Base-by-base conservation (phyloP, 192 early-diverging fungal species). In the Powellomyces hirtus region DNA sequence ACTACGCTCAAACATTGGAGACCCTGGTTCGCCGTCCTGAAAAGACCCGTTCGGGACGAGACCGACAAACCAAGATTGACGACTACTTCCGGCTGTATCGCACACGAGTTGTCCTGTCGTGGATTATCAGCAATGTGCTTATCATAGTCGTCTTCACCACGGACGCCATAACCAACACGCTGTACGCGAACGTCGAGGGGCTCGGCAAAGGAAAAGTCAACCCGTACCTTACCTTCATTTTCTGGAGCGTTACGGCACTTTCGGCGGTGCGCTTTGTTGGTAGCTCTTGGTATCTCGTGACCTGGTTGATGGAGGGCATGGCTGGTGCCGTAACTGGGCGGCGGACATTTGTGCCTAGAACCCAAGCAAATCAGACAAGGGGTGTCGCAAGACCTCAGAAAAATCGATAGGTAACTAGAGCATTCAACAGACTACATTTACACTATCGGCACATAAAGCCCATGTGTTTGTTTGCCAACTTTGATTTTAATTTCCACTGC, bases 181-280 rank as follows among this genome's bases (percentile, higher is more conserved):
- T 70, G 16, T 29, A 44, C 30, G 37, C 37, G 11, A 53, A 63
- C 7, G 34, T 56, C 8, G 16, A 64, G 35, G 64, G 57, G 22
- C 46, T 34, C 27, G 62, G 55, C 14, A 13, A 45, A 26, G 52
- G 62, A 4, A 20, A 59, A 42, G 82, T 87, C 65, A 91, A 92
- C 73, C 83, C 86, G 33, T 92, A 92, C 52, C 75, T 93, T 51
- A 85, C 84, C 20, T 87, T 93, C 74, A 86, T 95, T 59, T 90
- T 95, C 69, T 95, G 91, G 91, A 83, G 81, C n/a, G 91, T 95
- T n/a, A 86, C 89, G 8, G 85, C 68, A 0, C 72, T 94, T 49
- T 79, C 90, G 29, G 83, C 78, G 0, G 74, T 94, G 40, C 82
- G 92, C 34, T 92, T 91, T 74, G 38, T 88, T 20, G 91, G 91